Evolutionary conservation across 805 yeast species (phyloP), one percentile per base, ranked within the genome.

Genomic region (Pichia scutulata): DNA sequence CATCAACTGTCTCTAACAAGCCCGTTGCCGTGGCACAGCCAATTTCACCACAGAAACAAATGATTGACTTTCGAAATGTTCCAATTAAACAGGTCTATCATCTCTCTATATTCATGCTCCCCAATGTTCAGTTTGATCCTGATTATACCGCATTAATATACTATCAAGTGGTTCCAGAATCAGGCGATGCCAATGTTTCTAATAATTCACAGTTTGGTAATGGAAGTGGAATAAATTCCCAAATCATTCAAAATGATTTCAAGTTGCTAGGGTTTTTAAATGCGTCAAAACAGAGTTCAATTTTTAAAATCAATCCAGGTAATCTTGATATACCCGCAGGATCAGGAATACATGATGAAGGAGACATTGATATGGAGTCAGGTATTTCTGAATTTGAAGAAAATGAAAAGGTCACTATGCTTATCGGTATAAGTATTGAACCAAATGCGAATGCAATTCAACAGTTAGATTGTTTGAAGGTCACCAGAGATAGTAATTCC

Each of bases 341-440:
- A 6, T 47, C 51, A 21, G 46, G 41, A 14, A 16, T 33, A 2
- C 50, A 52, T 23, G 50, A 48, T 22, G 67, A 61, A 46, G 65
- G 68, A 44, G 86, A 80, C 54, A 72, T 78, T 57, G 79, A 74
- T 51, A 75, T 78, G 71, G 82, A 76, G 43, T 74, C 76, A 52
- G 83, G 73, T 43, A 47, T 51, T 16, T 42, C 44, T 22, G 54
- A 49, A 21, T 22, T 16, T n/a, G 50, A 47, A 22, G 53, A 50
- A 16, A 21, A 33, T 16, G 50, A 50, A 26, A 47, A 54, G 7
- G 57, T 55, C 6, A 45, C 55, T 55, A 55, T 57, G 52, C 43
- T 74, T 1, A 81, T 92, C 5, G 99, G 99, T 0, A 86, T 93
- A n/a, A 87, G 97, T 3, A 82, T 92, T 14, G 99, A 92, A 62